Base-by-base conservation (phyloP, 441 rosid species). In the Jatropha multifida region DNA sequence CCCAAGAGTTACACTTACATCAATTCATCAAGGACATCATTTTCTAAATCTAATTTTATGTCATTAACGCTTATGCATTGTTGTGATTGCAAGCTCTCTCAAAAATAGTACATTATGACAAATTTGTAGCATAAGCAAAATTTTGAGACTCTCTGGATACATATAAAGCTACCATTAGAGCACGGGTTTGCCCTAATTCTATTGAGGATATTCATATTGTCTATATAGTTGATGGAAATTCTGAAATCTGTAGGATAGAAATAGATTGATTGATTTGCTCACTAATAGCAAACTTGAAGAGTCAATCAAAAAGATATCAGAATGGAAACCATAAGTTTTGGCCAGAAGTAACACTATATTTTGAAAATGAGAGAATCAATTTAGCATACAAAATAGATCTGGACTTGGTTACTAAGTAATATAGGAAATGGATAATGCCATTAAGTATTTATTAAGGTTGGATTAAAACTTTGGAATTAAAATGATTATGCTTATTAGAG, bases 401-500 rank as follows among this genome's bases (percentile, higher is more conserved):
- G 7, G 81, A 87, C 84, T 73, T 96, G 83, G 90, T 94, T 8
- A 96, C 95, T 0, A 77, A 87, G 37, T 83, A 94, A 56, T 92
- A 92, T 69, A 91, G 90, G 14, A 86, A 87, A 60, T 90, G 97
- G 99, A 94, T 96, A 85, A 92, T 96, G 99, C 99, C 98, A 0
- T 78, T 93, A 79, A 81, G 68, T 95, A 95, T 77, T 77, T 95
- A 40, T 81, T 93, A 73, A 89, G 98, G 85, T 77, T 96, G 69
- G 97, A 93, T 62, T 89, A 80, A 44, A 76, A 54, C 37, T 74
- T 52, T 59, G 54, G 44, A 32, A 13, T 42, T n/a, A n/a, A 17
- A 44, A 42, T 15, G 2, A 65, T 23, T 5, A 8, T 52, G 12
- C 23, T 4, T 32, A 23, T 44, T 15, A 27, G 69, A 52, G 62